Base-by-base conservation (phyloP, 2,329 filamentous ascomycete species). In the Claviceps sp. region DNA sequence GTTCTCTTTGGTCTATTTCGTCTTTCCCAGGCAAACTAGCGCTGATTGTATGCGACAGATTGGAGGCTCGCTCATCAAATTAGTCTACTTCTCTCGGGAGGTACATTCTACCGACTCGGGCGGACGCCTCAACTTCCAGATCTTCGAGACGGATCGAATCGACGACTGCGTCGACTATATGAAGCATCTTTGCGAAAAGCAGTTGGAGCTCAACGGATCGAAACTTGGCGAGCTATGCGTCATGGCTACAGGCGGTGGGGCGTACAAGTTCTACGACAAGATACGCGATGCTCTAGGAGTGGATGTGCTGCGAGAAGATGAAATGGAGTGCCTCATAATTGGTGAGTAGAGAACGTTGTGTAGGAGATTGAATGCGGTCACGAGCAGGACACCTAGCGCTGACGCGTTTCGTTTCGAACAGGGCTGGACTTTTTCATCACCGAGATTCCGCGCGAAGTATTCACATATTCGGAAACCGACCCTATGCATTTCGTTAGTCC, bases 351-450 rank as follows among this genome's bases (percentile, higher is more conserved):
- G 9, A 34, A 11, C 1, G 29, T 34, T 34, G 9, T 34, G 29
- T 9, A 34, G 29, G 29, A 34, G 4, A 11, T 34, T 34, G 29
- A 34, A 34, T 11, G 29, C 29, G 29, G 9, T 34, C 29, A 34
- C 29, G 29, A 34, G 29, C 9, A 34, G 29, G 16, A 23, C 20
- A 20, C n/a, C n/a, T 11, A 36, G 14, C 22, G 49, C 48, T 23
- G 9, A 17, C 13, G 4, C 23, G 9, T 17, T 9, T 26, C 40
- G 14, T 8, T 45, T 14, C 16, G 26, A 36, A 55, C 60, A 88
- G 89, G 91, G 13, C 82, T 98, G 44, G 93, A 98, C 66, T 98
- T 97, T 72, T 97, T 98, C 75, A 97, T 97, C 64, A 95, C 88
- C 57, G 90, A 97, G 66, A 97, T 98, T 54, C 93, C 93, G 20